Evolutionary conservation across 495 filamentous ascomycete species (phyloP), one percentile per base, ranked within the genome.

Genomic region (Pyrenopolyporus hunteri): DNA sequence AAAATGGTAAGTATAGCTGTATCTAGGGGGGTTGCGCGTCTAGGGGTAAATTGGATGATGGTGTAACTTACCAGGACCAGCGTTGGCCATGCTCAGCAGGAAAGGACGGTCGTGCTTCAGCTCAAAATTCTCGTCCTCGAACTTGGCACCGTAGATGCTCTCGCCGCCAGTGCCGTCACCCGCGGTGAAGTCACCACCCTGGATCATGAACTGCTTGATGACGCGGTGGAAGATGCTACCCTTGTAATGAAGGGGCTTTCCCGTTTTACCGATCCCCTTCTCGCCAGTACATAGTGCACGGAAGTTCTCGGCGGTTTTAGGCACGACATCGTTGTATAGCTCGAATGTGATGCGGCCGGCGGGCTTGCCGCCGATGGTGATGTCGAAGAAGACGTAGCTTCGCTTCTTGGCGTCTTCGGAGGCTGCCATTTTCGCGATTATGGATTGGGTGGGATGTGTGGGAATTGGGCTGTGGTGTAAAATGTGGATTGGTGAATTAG

Each of bases 141-240:
- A 99, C 77, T 97, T 98, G 66, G 90, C 89, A 70, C 94, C 94
- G 72, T 99, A 99, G 74, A 99, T 98, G 20, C 89, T 93, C 79
- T 98, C 94, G 68, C 94, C 94, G 50, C 94, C 94, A 19, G 95
- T 98, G 50, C 94, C 91, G 73, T 99, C 93, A 73, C 87, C 86
- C 58, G 85, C 87, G 57, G 94, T 99, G 82, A 98, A 99, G 78
- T 99, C 94, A 77, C 94, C 94, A 68, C 94, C 94, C 79, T 99
- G 94, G 74, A 97, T 90, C 94, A 99, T 99, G 83, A 99, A 99
- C 59, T 88, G 76, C 75, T 96, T 96, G 80, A 99, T 99, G 66
- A 99, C 86, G 57, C 94, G 90, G 82, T 99, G 94, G 87, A 99
- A 99, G 57, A 57, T 72, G 50, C 89, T 93, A 69, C 88, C 91